Conservation (phyloP, 768 basidiomycete species). For the Leucocoprinus leucothites region DNA sequence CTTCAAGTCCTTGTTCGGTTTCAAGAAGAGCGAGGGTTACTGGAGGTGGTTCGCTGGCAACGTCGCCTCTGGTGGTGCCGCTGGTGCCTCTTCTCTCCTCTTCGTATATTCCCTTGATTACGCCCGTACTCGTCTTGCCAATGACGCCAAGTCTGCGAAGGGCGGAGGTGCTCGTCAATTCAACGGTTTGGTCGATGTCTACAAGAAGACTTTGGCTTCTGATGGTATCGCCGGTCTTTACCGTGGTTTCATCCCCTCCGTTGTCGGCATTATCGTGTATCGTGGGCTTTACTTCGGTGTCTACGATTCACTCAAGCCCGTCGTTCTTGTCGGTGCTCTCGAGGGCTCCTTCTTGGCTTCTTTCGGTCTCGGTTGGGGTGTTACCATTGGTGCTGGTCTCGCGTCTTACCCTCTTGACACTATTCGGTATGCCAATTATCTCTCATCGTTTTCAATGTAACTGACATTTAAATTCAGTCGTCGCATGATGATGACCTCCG, state of each 20-base stretch:
- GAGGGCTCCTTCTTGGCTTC: conserved; percentile 97
- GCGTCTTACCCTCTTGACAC: conserved; percentile 95
- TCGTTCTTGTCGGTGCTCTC: conserved; percentile 93
- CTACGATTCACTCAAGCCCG: conserved; percentile 94
- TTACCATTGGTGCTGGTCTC: conserved; percentile 99
- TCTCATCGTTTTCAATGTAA: conserved; percentile 11
- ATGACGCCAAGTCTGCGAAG: conserved; percentile 96
- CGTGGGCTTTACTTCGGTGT: conserved; percentile 99
- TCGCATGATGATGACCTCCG: conserved; percentile 99
- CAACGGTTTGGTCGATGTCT: conserved; percentile 97
- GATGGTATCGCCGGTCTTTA: conserved; percentile 99
- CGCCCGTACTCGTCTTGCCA: conserved; percentile 98
- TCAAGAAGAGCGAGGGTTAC: conserved; percentile 98
- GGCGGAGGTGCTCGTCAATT: conserved; percentile 91
- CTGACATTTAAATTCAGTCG: conserved; percentile 57
- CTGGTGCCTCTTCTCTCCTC: conserved; percentile 96
- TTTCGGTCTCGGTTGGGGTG: conserved; percentile 97
- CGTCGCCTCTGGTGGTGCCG: conserved; percentile 97
- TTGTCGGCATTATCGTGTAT: conserved; percentile 99
- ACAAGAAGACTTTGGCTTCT: conserved; percentile 94
- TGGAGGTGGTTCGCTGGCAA: conserved; percentile 99
- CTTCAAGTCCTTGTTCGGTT: conserved; percentile 98
- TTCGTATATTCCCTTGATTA: conserved; percentile 99
- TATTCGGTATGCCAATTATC: conserved; percentile 58
- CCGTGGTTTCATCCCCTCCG: conserved; percentile 99